Conservation (phyloP, 176 grass and related monocot genomes). For the Thinopyrum elongatum region DNA sequence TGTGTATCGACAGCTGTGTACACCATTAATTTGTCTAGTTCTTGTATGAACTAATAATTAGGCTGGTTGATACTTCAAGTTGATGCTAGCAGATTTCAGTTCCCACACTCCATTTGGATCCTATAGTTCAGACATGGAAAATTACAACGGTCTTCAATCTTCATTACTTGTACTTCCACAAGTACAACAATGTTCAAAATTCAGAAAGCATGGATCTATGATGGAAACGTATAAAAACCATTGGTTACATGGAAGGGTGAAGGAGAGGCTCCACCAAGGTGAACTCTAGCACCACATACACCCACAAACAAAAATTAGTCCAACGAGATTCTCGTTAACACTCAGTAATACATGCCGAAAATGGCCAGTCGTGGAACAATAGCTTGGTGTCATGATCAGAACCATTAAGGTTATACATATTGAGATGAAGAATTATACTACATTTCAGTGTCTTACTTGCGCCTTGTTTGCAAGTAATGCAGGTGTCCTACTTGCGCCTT, state of each 20-base stretch:
- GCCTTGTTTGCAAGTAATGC: constrained; percentile 35
- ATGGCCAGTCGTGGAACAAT: not conserved
- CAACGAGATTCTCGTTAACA: not conserved
- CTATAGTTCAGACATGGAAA: not conserved
- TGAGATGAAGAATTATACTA: not conserved
- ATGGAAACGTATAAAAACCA: not conserved
- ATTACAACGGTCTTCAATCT: not conserved
- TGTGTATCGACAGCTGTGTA: not conserved
- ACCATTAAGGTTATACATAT: not conserved
- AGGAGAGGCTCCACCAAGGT: not conserved
- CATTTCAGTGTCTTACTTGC: constrained; percentile 32
- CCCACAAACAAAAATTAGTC: not conserved
- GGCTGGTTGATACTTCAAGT: not conserved
- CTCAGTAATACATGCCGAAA: not conserved
- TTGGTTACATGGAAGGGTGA: not conserved
- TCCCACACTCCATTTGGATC: not conserved
- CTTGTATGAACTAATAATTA: not conserved
- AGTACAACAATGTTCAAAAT: too few relatives aligned
- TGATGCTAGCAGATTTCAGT: not conserved
- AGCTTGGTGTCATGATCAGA: not conserved
- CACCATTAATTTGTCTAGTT: not conserved
- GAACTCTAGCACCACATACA: not conserved
- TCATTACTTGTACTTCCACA: not conserved
- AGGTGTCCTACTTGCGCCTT: constrained; percentile 26
- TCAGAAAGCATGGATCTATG: not conserved